Base-by-base conservation (phyloP, 73 alveolate species). In the Tetrahymena borealis region DNA sequence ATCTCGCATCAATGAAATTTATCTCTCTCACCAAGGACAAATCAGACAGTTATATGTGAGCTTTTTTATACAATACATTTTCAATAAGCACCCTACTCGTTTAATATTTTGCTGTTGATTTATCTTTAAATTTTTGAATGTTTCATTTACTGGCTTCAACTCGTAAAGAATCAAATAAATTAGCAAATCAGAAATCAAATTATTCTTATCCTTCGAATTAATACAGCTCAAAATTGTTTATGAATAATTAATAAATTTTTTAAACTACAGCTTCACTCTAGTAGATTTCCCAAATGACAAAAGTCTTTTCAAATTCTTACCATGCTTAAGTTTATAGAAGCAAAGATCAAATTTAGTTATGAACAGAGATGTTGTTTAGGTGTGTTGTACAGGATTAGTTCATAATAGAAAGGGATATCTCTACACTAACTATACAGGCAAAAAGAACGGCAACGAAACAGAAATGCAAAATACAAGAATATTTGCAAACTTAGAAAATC, bases 1-100 rank as follows among this genome's bases (percentile, higher is more conserved):
- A 93, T 90, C 91, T 93, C 3, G 91, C 95, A 3, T 93, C 95
- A 9, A 38, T 93, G 20, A 93, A 93, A 41, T 93, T 93, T 33
- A 38, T 93, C 35, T 79, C 95, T 28, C 78, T 93, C 13, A 93
- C 90, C 37, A 92, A 93, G 35, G 95, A 93, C 28, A 93, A 93
- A 38, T 92, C 93, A 16, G 95, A 93, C 31, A 60, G 85, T 60
- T 60, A 60, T 35, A 60, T 60, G 85, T 60, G 85, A 60, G 85
- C 6, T n/a, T n/a, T n/a, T n/a, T n/a, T n/a, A n/a, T n/a, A n/a
- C n/a, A n/a, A n/a, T n/a, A n/a, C n/a, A n/a, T n/a, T n/a, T n/a
- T n/a, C n/a, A n/a, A n/a, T n/a, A n/a, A n/a, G n/a, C n/a, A n/a
- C n/a, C n/a, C n/a, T n/a, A n/a, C n/a, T n/a, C n/a, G n/a, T n/a